Base-by-base conservation (phyloP, 352 stramenopile species). In the Pythium utonaiense region DNA sequence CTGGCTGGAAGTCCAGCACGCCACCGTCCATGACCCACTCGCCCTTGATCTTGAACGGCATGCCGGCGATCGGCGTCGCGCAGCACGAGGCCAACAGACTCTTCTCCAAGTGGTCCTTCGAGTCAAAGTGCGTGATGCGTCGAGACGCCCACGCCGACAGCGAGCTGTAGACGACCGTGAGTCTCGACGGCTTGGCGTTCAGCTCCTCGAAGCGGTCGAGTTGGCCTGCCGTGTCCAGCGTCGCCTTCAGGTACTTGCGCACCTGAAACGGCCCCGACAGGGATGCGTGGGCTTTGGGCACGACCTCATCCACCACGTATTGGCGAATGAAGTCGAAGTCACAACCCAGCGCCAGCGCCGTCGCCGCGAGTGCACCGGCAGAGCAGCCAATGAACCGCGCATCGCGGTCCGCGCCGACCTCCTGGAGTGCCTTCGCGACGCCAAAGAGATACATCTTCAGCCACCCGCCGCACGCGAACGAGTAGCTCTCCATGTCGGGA, bases 401-500 rank as follows among this genome's bases (percentile, higher is more conserved):
- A 30, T 78, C 28, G 13, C 69, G 67, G 52, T 91, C 78, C 22
- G 94, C 59, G 25, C 80, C 76, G 59, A 77, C 76, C 58, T 94
- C 57, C 52, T 96, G 84, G 22, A 96, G 73, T 19, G 83, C 83
- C 60, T 95, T 93, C 58, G 83, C 83, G 27, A 95, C 86, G 42
- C 88, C 88, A 44, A 96, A 95, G 19, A 89, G 66, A 67, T 95
- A 95, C 79, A 88, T 89, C 66, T 95, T 96, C 62, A 96, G 83
- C 80, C 81, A 96, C 0, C 88, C 88, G 24, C 81, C 84, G 53
- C 85, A 93, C 1, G 83, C 82, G 66, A 96, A 96, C 62, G 85
- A 96, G 72, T 90, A 92, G 65, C 81, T 91, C 59, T 47, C 53
- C 41, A 53, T 60, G 6, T 48, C 40, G 6, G 41, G 14, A 27